These are phyloP conservation scores for Daedaleopsis nitida DNA, from an alignment of 768 basidiomycete genomes.

Conservation along the genomic window DNA sequence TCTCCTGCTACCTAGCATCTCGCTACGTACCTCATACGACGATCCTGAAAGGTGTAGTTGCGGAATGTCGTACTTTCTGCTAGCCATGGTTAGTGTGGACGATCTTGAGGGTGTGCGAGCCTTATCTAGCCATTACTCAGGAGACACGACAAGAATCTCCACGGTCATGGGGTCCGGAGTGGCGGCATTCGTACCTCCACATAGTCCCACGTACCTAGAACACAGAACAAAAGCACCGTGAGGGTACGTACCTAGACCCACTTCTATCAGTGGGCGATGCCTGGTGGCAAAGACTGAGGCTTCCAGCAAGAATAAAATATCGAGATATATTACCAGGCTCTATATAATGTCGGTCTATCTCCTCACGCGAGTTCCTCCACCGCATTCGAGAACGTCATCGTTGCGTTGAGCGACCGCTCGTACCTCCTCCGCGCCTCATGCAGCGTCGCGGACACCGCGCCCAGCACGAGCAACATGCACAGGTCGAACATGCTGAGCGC, in stretches of 20 bases:
- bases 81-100: not conserved
- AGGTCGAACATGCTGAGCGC: slow-evolving; percentile 72
- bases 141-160: not conserved
- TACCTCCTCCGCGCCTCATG: slow-evolving; percentile 82
- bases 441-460: slow-evolving; percentile 59
- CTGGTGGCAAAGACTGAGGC: not conserved
- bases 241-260: too few relatives aligned
- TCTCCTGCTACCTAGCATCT: too few relatives aligned
- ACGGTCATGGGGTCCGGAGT: slow-evolving; percentile 3
- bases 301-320: not conserved
- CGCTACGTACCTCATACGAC: slow-evolving; percentile 18
- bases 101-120: not conserved
- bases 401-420: slow-evolving; percentile 64
- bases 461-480: slow-evolving; percentile 67
- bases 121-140: not conserved
- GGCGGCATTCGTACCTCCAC: not conserved
- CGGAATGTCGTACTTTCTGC: not conserved
- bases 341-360: not conserved
- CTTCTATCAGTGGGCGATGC: not conserved
- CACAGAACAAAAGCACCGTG: too few relatives aligned
- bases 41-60: slow-evolving; percentile 17
- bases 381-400: slow-evolving; percentile 49
- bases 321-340: not conserved
- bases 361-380: slow-evolving; percentile 63
- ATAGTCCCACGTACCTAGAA: not conserved